Evolutionary conservation across 2,329 filamentous ascomycete species (phyloP).

Genomic region (Zarea fungicola): DNA sequence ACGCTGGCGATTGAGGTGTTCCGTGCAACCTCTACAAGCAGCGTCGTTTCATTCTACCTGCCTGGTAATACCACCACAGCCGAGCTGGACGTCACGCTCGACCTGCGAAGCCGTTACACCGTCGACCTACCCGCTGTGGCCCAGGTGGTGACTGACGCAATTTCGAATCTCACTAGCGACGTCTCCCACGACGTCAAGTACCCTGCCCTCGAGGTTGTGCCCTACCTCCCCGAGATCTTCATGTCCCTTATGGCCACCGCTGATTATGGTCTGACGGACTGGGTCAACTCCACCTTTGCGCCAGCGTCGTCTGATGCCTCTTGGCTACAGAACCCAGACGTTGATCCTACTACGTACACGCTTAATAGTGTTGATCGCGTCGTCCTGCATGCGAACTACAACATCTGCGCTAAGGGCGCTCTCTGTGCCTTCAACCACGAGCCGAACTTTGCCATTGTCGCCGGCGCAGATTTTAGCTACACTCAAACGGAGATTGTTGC

Average conservation of each 20-base stretch:
- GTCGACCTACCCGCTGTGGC: constrained; percentile 13
- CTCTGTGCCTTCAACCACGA: constrained; percentile 18
- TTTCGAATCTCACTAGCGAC: constrained; percentile 8
- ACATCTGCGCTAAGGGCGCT: constrained; percentile 14
- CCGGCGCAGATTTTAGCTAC: constrained; percentile 15
- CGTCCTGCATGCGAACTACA: constrained; percentile 16
- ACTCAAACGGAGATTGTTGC: constrained; percentile 16
- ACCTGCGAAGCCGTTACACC: constrained; percentile 16
- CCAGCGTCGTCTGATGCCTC: constrained; percentile 17
- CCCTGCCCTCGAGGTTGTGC: constrained; percentile 13
- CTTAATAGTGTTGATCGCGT: constrained; percentile 13
- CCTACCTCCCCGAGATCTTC: constrained; percentile 13
- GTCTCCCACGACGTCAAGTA: constrained; percentile 17
- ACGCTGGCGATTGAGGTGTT: constrained; percentile 14
- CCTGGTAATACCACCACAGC: constrained; percentile 15
- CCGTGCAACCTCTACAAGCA: constrained; percentile 12
- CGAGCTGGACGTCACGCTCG: constrained; percentile 17
- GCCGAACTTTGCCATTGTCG: constrained; percentile 5
- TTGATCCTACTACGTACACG: constrained; percentile 9
- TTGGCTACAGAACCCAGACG: constrained; percentile 14
- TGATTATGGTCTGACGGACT: constrained; percentile 13
- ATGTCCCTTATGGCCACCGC: constrained; percentile 4
- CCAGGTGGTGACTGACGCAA: constrained; percentile 12
- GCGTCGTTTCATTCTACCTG: constrained; percentile 13
- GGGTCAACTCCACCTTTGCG: constrained; percentile 12